Evolutionary conservation across 2,329 filamentous ascomycete genomes (phyloP), one percentile per base, ranked within the genome.

Genomic region (Chaetoscypha palmicola): DNA sequence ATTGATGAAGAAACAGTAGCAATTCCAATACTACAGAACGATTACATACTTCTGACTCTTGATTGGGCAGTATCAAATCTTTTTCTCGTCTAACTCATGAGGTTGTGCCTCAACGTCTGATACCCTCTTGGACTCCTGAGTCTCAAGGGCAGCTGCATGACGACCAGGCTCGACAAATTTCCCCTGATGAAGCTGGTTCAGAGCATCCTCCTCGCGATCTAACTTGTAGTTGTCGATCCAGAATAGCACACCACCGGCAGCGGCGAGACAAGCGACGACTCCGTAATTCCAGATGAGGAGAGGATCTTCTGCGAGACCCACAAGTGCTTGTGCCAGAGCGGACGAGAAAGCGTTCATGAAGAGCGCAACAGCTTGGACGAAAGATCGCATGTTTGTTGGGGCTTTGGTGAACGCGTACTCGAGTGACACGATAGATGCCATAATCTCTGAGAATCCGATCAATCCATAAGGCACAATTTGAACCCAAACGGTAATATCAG

Each of bases 321-420:
- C 60, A 16, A 72, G 43, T 2, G 68, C 67, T 51, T 70, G 64
- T 17, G 65, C 66, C 5, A 72, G 52, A 4, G 75, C 75, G 26
- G 69, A 68, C 5, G 73, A 74, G 46, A 80, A 66, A 0, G 76
- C 75, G 43, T 70, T 76, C 57, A 74, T 79, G 50, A 80, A 69
- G 4, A 79, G 63, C 53, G 69, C 75, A 46, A 80, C 64, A 0
- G 76, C 70, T 55, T 75, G 69, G 22, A 80, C 73, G 10, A 74
- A 77, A 0, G 74, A 77, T 60, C 80, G 76, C 80, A 86, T 84
- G 58, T 71, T 77, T 28, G 73, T 73, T 1, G 82, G 82, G 0
- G 83, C 82, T 64, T 86, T 86, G 56, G 81, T 83, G 64, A 80
- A 86, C 14, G 81, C 82, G 52, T 86, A 86, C 60, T 87, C 83